Evolutionary conservation across 139 green algal species (phyloP), one percentile per base, ranked within the genome.

Genomic region (Diplosphaera chodatii): DNA sequence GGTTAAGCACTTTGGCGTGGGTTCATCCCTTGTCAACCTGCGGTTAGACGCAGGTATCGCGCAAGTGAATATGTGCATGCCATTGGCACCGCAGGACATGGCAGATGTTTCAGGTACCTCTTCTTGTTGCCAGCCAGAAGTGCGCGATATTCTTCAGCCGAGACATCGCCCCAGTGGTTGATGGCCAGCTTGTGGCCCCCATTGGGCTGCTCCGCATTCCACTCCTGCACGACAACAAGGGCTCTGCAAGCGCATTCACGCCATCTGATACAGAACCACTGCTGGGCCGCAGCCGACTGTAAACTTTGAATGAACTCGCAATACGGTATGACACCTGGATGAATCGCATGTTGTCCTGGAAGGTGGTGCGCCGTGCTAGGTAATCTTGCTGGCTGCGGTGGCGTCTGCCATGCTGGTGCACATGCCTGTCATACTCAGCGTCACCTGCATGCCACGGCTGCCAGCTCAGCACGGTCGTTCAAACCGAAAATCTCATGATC

Each of bases 81-180:
- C n/a, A n/a, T n/a, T n/a, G n/a, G n/a, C n/a, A n/a, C n/a, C n/a
- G n/a, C n/a, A n/a, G n/a, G n/a, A n/a, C n/a, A n/a, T n/a, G n/a
- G n/a, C n/a, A n/a, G n/a, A n/a, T n/a, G n/a, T n/a, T n/a, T n/a
- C n/a, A n/a, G n/a, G n/a, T n/a, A n/a, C n/a, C n/a, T 23, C 21
- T 32, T 18, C 32, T 69, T 63, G 68, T 74, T 78, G 37, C 66
- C 77, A 30, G 72, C 67, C 40, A 88, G 34, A 18, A 86, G 23
- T 6, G 65, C 65, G 56, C 63, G 2, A 63, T 75, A 88, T 70
- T 89, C 83, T 30, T 79, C 74, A 5, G 64, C 64, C 4, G 77
- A 75, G 78, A 76, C 85, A 76, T 89, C 83, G 1, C 76, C 82
- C 70, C 85, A 84, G 32, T 72, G 70, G 69, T 88, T 89, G 18